Base-by-base conservation (phyloP, 495 filamentous ascomycete genomes). In the Talaromyces ruber region DNA sequence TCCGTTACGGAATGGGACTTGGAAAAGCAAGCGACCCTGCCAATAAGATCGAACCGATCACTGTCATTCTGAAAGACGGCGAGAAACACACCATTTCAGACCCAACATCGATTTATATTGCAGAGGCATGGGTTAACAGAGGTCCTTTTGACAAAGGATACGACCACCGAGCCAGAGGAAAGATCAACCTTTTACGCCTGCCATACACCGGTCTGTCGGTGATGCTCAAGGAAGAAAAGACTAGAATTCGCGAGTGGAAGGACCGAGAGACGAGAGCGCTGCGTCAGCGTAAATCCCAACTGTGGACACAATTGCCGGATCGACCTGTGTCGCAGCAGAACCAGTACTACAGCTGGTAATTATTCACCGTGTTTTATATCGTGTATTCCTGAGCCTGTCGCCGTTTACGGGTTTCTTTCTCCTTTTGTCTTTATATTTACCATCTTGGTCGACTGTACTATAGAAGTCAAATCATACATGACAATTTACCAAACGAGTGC, bases 221-320 rank as follows among this genome's bases (percentile, higher is more conserved):
- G 18, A 66, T 96, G 5, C 76, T 98, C 70, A 98, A 98, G 78
- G 94, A 98, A 70, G 90, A 98, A 72, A 86, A 86, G 71, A 97
- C 94, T 1, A 79, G 90, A 30, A 85, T 97, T 56, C 83, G 94
- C 32, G 80, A 89, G 67, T 86, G 87, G 70, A 74, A 89, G 62
- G 92, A 96, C 68, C 81, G 86, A 62, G 81, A 90, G 68, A 85
- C 85, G 67, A 90, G 88, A 73, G 84, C 84, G 65, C 88, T 89
- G 75, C 73, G 79, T 50, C 74, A 84, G 70, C 77, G 82, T 50
- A 85, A 85, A 66, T 78, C 86, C 64, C 86, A 87, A 61, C 84
- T 93, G 18, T 97, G 92, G 93, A 82, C 88, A 24, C 89, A 89
- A 66, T 76, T 97, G 29, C 94, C 93, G 3, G 88, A 96, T 72